phyloP scores from a whole-genome alignment of 352 stramenopile species.

The Globisporangium paddicum region DNA sequence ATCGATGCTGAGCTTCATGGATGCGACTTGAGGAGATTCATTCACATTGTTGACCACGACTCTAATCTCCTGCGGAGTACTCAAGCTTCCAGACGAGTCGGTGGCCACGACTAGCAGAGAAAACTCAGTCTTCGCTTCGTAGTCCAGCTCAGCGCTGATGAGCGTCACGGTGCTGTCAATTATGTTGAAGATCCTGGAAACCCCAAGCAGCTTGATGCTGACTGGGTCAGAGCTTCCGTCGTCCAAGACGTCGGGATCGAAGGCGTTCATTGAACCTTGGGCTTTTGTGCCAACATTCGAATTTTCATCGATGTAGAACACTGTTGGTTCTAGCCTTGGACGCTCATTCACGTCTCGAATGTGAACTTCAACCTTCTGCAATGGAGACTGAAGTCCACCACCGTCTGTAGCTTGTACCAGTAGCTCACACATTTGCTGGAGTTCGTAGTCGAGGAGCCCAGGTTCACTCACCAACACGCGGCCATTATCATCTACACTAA shows the following conservation, averaged over 20 bases:
- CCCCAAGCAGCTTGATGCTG: neutral
- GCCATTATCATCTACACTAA: neutral
- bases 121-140: conserved; percentile 2
- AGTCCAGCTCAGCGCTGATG: conserved; percentile 1
- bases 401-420: conserved; percentile 1
- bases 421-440: conserved; percentile 2
- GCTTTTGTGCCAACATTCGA: neutral
- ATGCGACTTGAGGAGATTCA: conserved; percentile 15
- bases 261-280: neutral
- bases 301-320: conserved; percentile 12
- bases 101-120: neutral
- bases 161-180: conserved; percentile 4
- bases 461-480: neutral
- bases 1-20: conserved; percentile 14
- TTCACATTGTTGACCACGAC: conserved; percentile 30
- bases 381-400: conserved; percentile 5
- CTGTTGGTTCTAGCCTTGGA: neutral
- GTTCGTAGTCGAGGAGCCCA: conserved; percentile 2
- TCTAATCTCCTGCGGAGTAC: conserved; percentile 7
- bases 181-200: conserved; percentile 1
- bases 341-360: conserved; percentile 6
- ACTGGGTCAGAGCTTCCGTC: conserved; percentile 1
- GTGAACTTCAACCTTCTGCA: conserved; percentile 7
- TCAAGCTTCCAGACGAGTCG: conserved; percentile 9
- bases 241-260: conserved; percentile 5